phyloP scores from a whole-genome alignment of 768 basidiomycete species.

The Kwoniella shandongensis region DNA sequence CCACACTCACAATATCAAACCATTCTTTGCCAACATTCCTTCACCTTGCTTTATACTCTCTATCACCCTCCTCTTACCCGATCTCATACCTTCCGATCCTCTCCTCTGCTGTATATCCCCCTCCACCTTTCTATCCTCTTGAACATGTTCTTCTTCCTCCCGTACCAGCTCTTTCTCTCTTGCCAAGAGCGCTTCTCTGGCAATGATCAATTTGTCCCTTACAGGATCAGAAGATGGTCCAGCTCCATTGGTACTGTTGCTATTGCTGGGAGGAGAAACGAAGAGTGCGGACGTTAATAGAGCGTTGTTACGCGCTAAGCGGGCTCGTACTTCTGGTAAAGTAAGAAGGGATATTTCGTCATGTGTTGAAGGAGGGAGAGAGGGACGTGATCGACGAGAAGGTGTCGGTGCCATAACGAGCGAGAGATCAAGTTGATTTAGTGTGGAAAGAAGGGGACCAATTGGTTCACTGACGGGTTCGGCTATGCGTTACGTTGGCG shows the following conservation, averaged over 20 bases:
- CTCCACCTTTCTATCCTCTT: not conserved
- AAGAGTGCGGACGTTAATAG: constrained; percentile 20
- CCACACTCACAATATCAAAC: constrained; percentile 37
- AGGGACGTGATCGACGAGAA: constrained; percentile 2
- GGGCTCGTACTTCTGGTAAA: constrained; percentile 30
- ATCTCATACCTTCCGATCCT: constrained; percentile 3
- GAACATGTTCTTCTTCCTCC: constrained; percentile 1
- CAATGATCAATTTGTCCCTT: constrained; percentile 25
- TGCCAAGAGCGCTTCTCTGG: constrained; percentile 23
- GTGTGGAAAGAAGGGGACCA: too few species aligned
- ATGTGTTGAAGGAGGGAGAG: constrained; percentile 1
- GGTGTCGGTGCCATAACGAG: too few species aligned
- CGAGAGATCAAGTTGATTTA: too few species aligned
- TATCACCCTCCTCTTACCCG: constrained; percentile 35
- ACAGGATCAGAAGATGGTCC: constrained; percentile 29
- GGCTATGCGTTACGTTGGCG: too few species aligned
- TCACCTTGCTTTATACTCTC: constrained; percentile 25
- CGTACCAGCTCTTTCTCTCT: constrained; percentile 36
- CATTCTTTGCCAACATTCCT: constrained; percentile 22
- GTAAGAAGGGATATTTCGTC: constrained; percentile 33
- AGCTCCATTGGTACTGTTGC: too few species aligned
- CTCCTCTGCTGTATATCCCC: not conserved
- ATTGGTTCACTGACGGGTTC: too few species aligned
- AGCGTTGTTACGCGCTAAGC: constrained; percentile 33
- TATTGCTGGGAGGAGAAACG: constrained; percentile 2